Base-by-base conservation (phyloP, 805 yeast genomes). In the Metschnikowia amazonensis region DNA sequence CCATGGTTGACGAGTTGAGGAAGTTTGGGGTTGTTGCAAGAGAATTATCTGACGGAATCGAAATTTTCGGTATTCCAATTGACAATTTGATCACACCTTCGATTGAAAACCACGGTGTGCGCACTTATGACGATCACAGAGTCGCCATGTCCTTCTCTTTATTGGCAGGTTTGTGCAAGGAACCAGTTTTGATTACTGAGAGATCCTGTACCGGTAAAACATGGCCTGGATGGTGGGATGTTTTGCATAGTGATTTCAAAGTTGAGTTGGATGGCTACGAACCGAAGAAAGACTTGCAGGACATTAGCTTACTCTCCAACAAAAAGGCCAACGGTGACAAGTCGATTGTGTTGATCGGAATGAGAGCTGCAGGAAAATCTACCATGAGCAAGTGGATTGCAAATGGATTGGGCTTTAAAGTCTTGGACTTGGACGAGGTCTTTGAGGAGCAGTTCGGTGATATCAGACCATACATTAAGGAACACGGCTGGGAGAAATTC, bases 171-270 rank as follows among this genome's bases (percentile, higher is more conserved):
- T 72, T 87, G 57, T 76, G 79, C 41, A 62, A 66, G 36, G 72
- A 70, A 3, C 82, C 86, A 1, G 92, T 86, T 1, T 71, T 81
- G 52, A 81, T 94, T 48, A 80, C 84, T 54, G 97, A 92, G 60
- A 81, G 97, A 67, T 79, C 85, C 21, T 89, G 97, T 62, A 95
- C 97, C 1, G 95, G 92, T 46, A 94, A 94, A 70, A 94, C 99
- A 0, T 94, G 99, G 99, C 99, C 99, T 17, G 98, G 97, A 31
- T 94, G 99, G 99, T 94, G 99, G 99, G 99, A 94, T 67, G 77
- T 82, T 29, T 72, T 94, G 51, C 89, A 82, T 61, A 77, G 85
- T 41, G 67, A 75, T 39, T 79, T 94, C 57, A 76, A 81, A 17
- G 84, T 79, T 21, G 58, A 65, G 9, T 65, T 94, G 30, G 85